A percentile compares a stretch with the other conserved stretches of the same genome.
Conservation (phyloP, 73 alveolate genomes). For the Symbiodinium natans region DNA sequence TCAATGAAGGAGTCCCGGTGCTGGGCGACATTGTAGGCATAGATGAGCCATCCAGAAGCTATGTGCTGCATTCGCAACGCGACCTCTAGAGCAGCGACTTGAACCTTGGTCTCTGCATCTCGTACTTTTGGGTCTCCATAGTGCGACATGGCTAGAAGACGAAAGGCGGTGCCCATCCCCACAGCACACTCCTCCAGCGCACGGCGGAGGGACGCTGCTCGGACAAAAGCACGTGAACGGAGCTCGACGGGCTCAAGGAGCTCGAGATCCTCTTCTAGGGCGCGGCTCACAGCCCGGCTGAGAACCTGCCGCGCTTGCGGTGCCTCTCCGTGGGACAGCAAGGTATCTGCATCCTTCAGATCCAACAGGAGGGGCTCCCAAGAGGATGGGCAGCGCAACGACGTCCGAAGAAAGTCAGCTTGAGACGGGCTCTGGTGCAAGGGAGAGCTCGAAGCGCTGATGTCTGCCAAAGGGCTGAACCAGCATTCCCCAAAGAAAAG, state of each 20-base stretch:
- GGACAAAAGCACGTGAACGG: not conserved
- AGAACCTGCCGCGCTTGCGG: conserved; percentile 20
- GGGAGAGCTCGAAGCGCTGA: too few relatives aligned
- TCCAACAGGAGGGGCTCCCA: not conserved
- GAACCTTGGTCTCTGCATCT: not conserved
- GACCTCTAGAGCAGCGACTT: conserved; percentile 22
- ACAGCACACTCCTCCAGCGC: conserved; percentile 69
- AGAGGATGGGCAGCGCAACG: conserved; percentile 35
- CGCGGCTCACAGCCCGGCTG: not conserved
- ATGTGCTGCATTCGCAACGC: conserved; percentile 68
- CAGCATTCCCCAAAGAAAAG: not conserved
- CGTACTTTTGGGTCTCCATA: conserved; percentile 37
- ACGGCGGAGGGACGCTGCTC: not conserved
- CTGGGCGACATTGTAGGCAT: conserved; percentile 42
- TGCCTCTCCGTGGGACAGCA: not conserved
- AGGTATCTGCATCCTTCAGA: not conserved
- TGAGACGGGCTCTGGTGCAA: not conserved
- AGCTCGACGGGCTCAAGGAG: too few relatives aligned
- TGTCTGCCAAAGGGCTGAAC: not conserved
- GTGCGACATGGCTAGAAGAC: conserved; percentile 58
- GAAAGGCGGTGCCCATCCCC: conserved; percentile 36
- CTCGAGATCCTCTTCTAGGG: not conserved
- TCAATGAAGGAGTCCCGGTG: conserved; percentile 60
- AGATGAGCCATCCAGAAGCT: conserved; percentile 90
- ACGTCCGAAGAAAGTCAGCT: conserved; percentile 33